phyloP scores from a whole-genome alignment of 495 filamentous ascomycete species.

The Penicillium riverlandense region DNA sequence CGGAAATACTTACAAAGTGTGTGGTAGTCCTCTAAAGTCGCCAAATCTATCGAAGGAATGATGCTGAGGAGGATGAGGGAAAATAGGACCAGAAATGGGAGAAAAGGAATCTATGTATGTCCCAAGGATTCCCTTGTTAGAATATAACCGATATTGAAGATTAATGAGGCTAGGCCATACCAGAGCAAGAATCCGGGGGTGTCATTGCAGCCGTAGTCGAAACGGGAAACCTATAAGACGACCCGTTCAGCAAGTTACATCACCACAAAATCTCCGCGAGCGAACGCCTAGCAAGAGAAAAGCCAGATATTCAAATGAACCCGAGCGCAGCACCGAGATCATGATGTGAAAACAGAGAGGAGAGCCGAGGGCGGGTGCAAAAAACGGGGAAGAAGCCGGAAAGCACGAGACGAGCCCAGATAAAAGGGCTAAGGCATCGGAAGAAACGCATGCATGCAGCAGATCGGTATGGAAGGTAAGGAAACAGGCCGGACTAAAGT shows the following conservation, averaged over 20 bases:
- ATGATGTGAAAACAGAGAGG: slow-evolving; percentile 11
- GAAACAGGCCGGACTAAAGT: slow-evolving; percentile 23
- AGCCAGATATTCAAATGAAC: slow-evolving; percentile 2
- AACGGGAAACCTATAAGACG: slow-evolving; percentile 28
- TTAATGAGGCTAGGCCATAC: slow-evolving; percentile 20
- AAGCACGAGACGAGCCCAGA: slow-evolving; percentile 9
- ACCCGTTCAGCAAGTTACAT: slow-evolving; percentile 19
- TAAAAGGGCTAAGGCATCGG: slow-evolving; percentile 18
- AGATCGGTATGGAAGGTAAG: slow-evolving; percentile 23
- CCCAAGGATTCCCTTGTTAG: background rate
- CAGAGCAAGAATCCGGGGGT: slow-evolving; percentile 40
- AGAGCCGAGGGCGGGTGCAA: slow-evolving; percentile 6
- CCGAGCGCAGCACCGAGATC: slow-evolving; percentile 7
- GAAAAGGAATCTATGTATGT: slow-evolving; percentile 30
- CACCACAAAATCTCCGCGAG: slow-evolving; percentile 5
- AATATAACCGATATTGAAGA: slow-evolving; percentile 10
- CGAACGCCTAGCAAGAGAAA: slow-evolving; percentile 1
- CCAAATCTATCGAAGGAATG: slow-evolving; percentile 35
- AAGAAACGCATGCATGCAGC: slow-evolving; percentile 23
- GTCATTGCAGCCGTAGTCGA: slow-evolving; percentile 39
- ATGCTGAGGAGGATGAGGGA: slow-evolving; percentile 27
- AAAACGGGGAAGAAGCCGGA: slow-evolving; percentile 3
- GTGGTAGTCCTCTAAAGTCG: slow-evolving; percentile 33
- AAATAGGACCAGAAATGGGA: slow-evolving; percentile 28
- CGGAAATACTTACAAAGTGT: slow-evolving; percentile 28